Conservation (phyloP, 1,139 yeast genomes). For the Protomyces lactucae-debilis region DNA sequence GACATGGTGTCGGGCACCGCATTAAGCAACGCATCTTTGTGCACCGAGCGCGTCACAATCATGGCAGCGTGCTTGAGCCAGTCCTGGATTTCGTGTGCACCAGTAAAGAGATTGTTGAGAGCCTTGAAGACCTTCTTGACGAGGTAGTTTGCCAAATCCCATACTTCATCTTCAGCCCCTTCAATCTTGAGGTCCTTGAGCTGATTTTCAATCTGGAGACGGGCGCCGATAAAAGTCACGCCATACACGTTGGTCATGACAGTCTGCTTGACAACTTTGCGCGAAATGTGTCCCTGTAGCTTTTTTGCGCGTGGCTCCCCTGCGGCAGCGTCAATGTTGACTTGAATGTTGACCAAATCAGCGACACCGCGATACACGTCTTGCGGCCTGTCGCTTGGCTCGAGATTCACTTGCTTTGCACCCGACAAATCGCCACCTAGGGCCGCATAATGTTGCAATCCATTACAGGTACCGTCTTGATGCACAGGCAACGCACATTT, state of each 20-base stretch:
- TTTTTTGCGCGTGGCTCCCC: constrained; percentile 52
- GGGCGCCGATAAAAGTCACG: constrained; percentile 91
- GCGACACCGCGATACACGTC: constrained; percentile 89
- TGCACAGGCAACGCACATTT: constrained; percentile 85
- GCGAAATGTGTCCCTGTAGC: constrained; percentile 59
- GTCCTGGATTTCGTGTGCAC: constrained; percentile 93
- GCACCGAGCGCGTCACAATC: constrained; percentile 63
- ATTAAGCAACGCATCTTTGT: constrained; percentile 34
- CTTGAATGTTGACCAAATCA: constrained; percentile 53
- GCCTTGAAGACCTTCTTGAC: constrained; percentile 77
- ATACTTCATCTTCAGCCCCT: constrained; percentile 12
- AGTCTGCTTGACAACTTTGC: constrained; percentile 92
- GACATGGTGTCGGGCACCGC: constrained; percentile 54
- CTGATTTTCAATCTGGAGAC: constrained; percentile 61
- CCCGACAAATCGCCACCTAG: constrained; percentile 95
- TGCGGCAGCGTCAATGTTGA: constrained; percentile 56
- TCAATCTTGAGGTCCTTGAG: constrained; percentile 41
- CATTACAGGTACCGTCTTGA: constrained; percentile 97
- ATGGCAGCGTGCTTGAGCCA: constrained; percentile 90
- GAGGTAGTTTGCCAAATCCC: constrained; percentile 55
- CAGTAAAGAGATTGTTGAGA: constrained; percentile 76
- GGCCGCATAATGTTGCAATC: constrained; percentile 96
- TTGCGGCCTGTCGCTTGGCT: constrained; percentile 78
- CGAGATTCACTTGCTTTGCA: constrained; percentile 82
- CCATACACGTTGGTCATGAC: constrained; percentile 99